Evolutionary conservation across 768 basidiomycete genomes (phyloP).

Genomic region (Leccinum pellstonianum): DNA sequence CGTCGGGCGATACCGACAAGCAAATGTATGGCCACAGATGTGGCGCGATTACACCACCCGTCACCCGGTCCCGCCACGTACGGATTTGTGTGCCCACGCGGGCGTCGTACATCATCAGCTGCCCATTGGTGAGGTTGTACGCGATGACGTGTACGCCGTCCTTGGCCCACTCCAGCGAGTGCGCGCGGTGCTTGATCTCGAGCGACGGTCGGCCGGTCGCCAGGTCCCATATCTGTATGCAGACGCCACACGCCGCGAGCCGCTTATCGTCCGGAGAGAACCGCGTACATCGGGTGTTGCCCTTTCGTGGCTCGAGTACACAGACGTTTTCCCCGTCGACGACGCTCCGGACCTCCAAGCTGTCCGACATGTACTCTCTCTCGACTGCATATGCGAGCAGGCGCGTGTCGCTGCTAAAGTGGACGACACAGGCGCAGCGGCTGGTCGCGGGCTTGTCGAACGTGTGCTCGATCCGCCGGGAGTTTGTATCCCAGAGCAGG

Average conservation of each 20-base stretch:
- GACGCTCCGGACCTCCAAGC: constrained; percentile 16
- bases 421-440: constrained; percentile 24
- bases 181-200: constrained; percentile 28
- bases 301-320: constrained; percentile 24
- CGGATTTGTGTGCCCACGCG: constrained; percentile 19
- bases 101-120: constrained; percentile 25
- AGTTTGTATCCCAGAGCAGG: constrained; percentile 21
- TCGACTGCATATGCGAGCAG: constrained; percentile 22
- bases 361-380: constrained; percentile 28
- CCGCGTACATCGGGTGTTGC: constrained; percentile 25
- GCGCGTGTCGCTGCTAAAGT: constrained; percentile 23
- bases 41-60: neutral
- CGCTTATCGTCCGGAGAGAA: constrained; percentile 26
- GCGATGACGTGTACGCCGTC: constrained; percentile 20
- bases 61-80: constrained; percentile 18
- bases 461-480: constrained; percentile 25
- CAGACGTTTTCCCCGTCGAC: constrained; percentile 13
- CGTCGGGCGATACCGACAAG: constrained; percentile 22
- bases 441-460: constrained; percentile 24
- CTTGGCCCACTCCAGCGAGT: constrained; percentile 27
- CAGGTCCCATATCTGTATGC: constrained; percentile 26
- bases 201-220: constrained; percentile 17
- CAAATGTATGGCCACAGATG: constrained; percentile 25
- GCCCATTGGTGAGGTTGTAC: constrained; percentile 25
- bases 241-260: constrained; percentile 23